Evolutionary conservation across 176 grass and related monocot genomes (phyloP), one percentile per base, ranked within the genome.

Genomic region (Cenchrus purpureus): DNA sequence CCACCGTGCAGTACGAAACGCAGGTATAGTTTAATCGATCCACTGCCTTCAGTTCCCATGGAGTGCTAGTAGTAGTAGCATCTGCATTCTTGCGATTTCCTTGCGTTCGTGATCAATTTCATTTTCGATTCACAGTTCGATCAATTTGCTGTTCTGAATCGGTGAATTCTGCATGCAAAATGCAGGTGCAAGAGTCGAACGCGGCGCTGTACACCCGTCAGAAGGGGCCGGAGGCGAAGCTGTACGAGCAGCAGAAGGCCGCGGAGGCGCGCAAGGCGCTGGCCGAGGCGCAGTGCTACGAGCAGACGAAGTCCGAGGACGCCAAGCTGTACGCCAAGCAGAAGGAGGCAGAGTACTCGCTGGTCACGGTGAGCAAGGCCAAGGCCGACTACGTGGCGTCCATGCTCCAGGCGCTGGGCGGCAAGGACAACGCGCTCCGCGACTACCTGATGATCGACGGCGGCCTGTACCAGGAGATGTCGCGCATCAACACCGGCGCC

Each of bases 361-460:
- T 94, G 34, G 31, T 43, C 1, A 58, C 77, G 8, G 19, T 94
- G 45, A 89, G 88, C 14, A 22, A 92, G 20, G 88, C 90, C n/a
- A 84, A 95, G 65, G 83, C 53, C 5, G 28, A 45, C 0, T 91
- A 92, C 68, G 32, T 95, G 15, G 29, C 80, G 10, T 66, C 92
- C 3, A 75, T 97, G 62, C 81, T 97, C 7, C 56, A 70, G 29
- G 83, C 84, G 4, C 78, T 97, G 4, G 88, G 86, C 7, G 88
- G 95, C 7, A 74, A 89, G 78, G 94, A 94, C 77, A 25, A 44
- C 17, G 92, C 90, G 17, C 74, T 94, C 4, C 52, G 92, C 3
- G 92, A 97, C 85, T 97, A 82, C 81, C 70, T 94, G 45, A 91
- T 94, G 92, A 92, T 94, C 63, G 84, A 86, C 34, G 68, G 60